Evolutionary conservation across 2,329 filamentous ascomycete species (phyloP), one percentile per base, ranked within the genome.

Genomic region (Neopestalotiopsis sp.): DNA sequence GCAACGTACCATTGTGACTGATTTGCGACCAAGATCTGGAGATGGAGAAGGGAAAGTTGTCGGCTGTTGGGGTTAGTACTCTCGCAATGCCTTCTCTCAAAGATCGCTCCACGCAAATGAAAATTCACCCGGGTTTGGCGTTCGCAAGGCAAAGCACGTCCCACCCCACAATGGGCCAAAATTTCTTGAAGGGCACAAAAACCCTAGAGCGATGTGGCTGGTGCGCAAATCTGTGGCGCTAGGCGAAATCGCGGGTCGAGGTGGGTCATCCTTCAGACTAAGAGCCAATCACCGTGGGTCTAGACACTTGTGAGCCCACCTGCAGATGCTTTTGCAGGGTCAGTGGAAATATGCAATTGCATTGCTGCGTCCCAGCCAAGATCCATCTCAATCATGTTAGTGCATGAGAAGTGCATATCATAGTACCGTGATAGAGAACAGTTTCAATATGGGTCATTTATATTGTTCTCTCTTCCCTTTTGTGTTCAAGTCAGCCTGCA

Each of bases 11-110:
- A 79, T 79, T 82, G 80, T 86, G 84, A 84, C 82, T 81, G 83
- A 82, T 83, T 83, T 40, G 83, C 81, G 83, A 85, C 84, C 84
- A 86, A 83, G 81, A 73, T 77, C 20, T 64, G 61, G 75, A 40
- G 80, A 79, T 79, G 77, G 80, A 81, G 81, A 81, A 81, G 82
- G 80, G 66, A 73, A 73, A 71, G 71, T 70, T 38, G 66, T 67
- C 40, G 65, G 28, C 66, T 67, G 57, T 67, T 58, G 66, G 45
- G 66, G 66, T 61, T 53, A 67, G 42, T 67, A 28, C 65, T 65
- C 45, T 66, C 64, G 64, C 64, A 66, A 38, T 58, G 59, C 59
- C 61, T 64, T 64, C 61, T 45, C 42, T 64, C 61, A 53, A 64
- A 30, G 40, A 28, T 64, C 61, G 20, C 38, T 64, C 61, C 61